Percentiles rank a stretch among this genome's conserved stretches.
Evolutionary conservation across 169 alveolate species (phyloP).

Genomic region (Eimeria tenella): DNA sequence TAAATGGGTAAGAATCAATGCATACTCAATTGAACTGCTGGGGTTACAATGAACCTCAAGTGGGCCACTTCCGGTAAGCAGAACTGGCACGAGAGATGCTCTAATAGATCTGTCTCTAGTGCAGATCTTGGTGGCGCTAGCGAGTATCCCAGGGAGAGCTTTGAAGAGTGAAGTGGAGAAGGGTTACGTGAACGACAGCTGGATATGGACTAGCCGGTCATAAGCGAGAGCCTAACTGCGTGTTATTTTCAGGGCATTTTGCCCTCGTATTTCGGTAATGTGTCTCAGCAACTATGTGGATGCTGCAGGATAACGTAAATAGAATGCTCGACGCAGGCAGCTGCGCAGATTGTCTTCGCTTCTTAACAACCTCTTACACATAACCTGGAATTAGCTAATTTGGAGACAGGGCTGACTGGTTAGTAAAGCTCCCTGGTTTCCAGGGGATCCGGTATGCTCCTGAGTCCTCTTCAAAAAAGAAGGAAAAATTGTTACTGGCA

Average conservation of each 20-base stretch:
- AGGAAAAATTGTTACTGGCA: slow-evolving; percentile 87
- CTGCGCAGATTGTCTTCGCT: slow-evolving; percentile 95
- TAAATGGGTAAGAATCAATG: neutral
- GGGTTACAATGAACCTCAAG: slow-evolving; percentile 90
- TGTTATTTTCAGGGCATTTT: slow-evolving; percentile 55
- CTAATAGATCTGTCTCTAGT: slow-evolving; percentile 94
- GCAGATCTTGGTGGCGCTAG: slow-evolving; percentile 97
- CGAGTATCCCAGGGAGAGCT: slow-evolving; percentile 94
- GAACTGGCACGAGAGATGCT: slow-evolving; percentile 96
- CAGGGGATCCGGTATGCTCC: slow-evolving; percentile 56
- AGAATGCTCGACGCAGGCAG: slow-evolving; percentile 83
- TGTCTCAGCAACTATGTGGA: slow-evolving; percentile 93
- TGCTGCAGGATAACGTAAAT: slow-evolving; percentile 92
- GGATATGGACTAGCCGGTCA: slow-evolving; percentile 96
- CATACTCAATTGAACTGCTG: slow-evolving; percentile 77
- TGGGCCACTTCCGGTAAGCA: slow-evolving; percentile 95
- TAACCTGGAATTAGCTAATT: slow-evolving; percentile 93
- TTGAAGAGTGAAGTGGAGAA: slow-evolving; percentile 96
- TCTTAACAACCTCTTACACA: slow-evolving; percentile 86
- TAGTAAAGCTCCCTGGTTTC: slow-evolving; percentile 9
- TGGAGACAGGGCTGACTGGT: slow-evolving; percentile 86
- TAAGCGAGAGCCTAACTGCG: slow-evolving; percentile 90
- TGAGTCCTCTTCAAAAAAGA: slow-evolving; percentile 85
- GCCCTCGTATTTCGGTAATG: slow-evolving; percentile 72
- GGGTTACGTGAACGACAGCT: slow-evolving; percentile 94